These are phyloP conservation scores for Pseudogymnoascus sp. DNA, from an alignment of 2,329 filamentous ascomycete species.

Conservation along the genomic window DNA sequence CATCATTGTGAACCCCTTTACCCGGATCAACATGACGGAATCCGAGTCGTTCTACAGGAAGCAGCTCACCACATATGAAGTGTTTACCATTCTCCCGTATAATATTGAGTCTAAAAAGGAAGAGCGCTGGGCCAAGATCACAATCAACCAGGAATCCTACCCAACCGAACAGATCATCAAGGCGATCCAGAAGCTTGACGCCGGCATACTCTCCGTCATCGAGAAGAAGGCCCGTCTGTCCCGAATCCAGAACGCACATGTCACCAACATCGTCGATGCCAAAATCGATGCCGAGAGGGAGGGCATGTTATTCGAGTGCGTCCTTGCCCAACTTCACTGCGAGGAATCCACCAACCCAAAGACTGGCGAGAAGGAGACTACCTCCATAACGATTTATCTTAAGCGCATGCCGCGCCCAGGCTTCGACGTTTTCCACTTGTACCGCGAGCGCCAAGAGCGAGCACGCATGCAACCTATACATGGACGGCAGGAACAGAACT, in stretches of 20 bases:
- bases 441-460: conserved; percentile 16
- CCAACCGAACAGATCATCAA: conserved; percentile 21
- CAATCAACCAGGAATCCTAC: conserved; percentile 19
- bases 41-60: conserved; percentile 20
- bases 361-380: conserved; percentile 17
- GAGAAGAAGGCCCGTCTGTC: conserved; percentile 23
- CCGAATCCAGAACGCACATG: conserved; percentile 20
- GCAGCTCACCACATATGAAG: conserved; percentile 21
- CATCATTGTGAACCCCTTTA: background rate
- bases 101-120: conserved; percentile 22
- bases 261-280: conserved; percentile 22
- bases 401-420: conserved; percentile 18
- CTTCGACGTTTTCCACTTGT: conserved; percentile 16
- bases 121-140: conserved; percentile 12
- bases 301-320: conserved; percentile 21
- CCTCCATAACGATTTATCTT: conserved; percentile 22
- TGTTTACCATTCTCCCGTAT: conserved; percentile 15
- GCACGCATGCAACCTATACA: conserved; percentile 11
- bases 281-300: conserved; percentile 19
- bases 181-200: conserved; percentile 21
- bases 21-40: conserved; percentile 14
- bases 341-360: conserved; percentile 10
- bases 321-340: conserved; percentile 22
- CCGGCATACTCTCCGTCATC: conserved; percentile 16
- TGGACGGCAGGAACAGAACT: conserved; percentile 12